Conservation (phyloP, 768 basidiomycete species). For the Tricholoma saponaceum region DNA sequence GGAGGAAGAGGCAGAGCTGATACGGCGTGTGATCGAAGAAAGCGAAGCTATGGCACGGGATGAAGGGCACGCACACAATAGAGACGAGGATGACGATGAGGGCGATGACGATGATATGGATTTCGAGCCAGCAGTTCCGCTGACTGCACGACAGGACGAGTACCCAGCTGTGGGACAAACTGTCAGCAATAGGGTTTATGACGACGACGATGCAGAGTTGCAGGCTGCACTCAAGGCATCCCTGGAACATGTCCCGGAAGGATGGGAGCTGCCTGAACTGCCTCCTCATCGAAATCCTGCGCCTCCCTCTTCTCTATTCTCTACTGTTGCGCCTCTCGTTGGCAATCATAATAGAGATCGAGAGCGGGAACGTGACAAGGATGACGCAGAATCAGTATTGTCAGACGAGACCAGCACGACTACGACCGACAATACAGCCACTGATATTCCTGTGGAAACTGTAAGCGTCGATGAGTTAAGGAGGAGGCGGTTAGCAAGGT, state of each 20-base stretch:
- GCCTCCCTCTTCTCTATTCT: not conserved
- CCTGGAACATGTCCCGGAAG: conserved; percentile 58
- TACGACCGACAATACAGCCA: conserved; percentile 12
- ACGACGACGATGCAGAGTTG: conserved; percentile 84
- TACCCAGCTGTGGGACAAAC: conserved; percentile 2
- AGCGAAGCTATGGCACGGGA: conserved; percentile 43
- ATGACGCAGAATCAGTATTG: conserved; percentile 33
- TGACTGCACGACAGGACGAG: not conserved
- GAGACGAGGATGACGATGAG: conserved; percentile 13
- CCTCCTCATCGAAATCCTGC: conserved; percentile 8
- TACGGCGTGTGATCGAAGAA: conserved; percentile 58
- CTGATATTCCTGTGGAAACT: conserved; percentile 26
- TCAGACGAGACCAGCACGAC: conserved; percentile 29
- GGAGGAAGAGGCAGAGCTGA: conserved; percentile 55
- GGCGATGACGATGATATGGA: conserved; percentile 23
- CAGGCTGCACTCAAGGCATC: conserved; percentile 88
- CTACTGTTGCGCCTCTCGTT: not conserved
- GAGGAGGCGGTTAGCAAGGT: conserved; percentile 56
- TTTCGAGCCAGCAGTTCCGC: conserved; percentile 1
- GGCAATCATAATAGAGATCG: not conserved
- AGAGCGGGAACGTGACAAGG: conserved; percentile 16
- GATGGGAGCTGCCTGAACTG: conserved; percentile 36
- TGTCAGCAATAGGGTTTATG: conserved; percentile 49
- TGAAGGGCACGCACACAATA: conserved; percentile 17
- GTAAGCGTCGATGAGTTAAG: conserved; percentile 66